A percentile compares a stretch with the other conserved stretches of the same genome.
Conservation (phyloP, 306 rosid genomes). For the Begonia peltatifolia region DNA sequence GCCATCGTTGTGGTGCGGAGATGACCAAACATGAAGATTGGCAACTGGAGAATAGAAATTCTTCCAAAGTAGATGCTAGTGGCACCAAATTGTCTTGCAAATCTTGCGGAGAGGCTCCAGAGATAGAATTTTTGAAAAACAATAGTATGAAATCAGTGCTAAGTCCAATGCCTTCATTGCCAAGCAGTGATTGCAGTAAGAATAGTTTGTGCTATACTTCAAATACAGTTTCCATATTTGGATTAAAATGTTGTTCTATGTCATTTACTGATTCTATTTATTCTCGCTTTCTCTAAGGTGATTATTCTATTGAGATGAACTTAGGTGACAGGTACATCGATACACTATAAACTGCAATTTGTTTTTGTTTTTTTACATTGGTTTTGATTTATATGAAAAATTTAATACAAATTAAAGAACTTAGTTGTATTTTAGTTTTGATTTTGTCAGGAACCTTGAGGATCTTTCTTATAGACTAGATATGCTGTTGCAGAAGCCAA, state of each 20-base stretch:
- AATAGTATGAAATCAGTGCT: slow-evolving; percentile 18
- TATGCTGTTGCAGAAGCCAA: slow-evolving; percentile 13
- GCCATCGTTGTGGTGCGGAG: slow-evolving; percentile 57
- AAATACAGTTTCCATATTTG: not conserved
- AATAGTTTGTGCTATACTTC: not conserved
- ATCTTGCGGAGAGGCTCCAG: slow-evolving; percentile 44
- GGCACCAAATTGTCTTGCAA: slow-evolving; percentile 3
- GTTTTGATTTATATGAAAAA: not conserved
- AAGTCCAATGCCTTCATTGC: slow-evolving; percentile 47
- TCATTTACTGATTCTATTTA: slow-evolving; percentile 8
- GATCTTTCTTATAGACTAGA: slow-evolving; percentile 21
- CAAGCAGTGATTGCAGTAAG: slow-evolving; percentile 72
- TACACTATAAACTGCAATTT: slow-evolving; percentile 1
- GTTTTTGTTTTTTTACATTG: slow-evolving; percentile 7
- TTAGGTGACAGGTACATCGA: slow-evolving; percentile 39
- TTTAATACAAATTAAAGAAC: too few species aligned
- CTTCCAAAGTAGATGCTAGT: slow-evolving; percentile 18
- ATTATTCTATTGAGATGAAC: slow-evolving; percentile 52
- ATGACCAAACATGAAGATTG: slow-evolving; percentile 25
- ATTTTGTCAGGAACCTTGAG: slow-evolving; percentile 14
- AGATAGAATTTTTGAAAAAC: slow-evolving; percentile 25
- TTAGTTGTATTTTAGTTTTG: slow-evolving; percentile 10
- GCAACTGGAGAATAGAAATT: slow-evolving; percentile 19
- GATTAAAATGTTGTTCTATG: slow-evolving; percentile 3
- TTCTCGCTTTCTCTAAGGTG: slow-evolving; percentile 40